These are phyloP conservation scores for Chlorella sorokiniana DNA, from an alignment of 139 green algal species.

Conservation along the genomic window DNA sequence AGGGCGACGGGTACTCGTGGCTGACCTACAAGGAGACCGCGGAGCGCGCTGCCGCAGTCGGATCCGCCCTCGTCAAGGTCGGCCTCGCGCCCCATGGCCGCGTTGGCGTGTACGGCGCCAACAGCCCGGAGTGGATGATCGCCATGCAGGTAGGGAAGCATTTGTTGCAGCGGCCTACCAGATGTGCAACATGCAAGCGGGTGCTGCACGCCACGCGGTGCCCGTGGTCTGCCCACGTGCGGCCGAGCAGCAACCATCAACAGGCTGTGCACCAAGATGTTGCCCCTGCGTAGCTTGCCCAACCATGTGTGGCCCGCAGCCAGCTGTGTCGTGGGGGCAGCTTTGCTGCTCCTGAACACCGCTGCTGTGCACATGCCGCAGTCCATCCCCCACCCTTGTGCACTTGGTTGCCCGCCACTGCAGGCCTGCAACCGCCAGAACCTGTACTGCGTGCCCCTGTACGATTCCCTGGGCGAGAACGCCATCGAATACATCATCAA, in stretches of 20 bases:
- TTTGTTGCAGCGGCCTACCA: not conserved
- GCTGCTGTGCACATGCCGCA: not conserved
- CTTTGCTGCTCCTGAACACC: not conserved
- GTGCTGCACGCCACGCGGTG: not conserved
- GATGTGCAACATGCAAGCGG: too few relatives aligned
- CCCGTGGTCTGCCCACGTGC: too few relatives aligned
- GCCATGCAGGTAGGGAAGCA: constrained; percentile 79
- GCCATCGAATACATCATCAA: constrained; percentile 93
- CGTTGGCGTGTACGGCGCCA: constrained; percentile 80
- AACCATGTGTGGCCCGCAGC: too few relatives aligned
- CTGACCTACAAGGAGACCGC: constrained; percentile 53
- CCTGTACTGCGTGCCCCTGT: constrained; percentile 90
- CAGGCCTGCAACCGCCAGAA: constrained; percentile 93
- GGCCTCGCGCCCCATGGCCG: constrained; percentile 46
- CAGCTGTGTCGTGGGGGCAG: too few relatives aligned
- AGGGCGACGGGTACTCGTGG: constrained; percentile 49
- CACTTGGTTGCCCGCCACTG: not conserved
- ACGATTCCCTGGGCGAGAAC: constrained; percentile 91
- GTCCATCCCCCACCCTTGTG: not conserved
- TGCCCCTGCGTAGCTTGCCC: too few relatives aligned
- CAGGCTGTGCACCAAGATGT: too few relatives aligned
- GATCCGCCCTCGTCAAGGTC: constrained; percentile 43
- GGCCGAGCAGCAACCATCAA: too few relatives aligned
- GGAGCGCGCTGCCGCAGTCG: constrained; percentile 41
- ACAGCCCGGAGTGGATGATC: constrained; percentile 93